Percentiles rank a stretch among this genome's conserved stretches.
Evolutionary conservation across 1,284 basidiomycete species (phyloP).

Genomic region (Trametes hirsuta): DNA sequence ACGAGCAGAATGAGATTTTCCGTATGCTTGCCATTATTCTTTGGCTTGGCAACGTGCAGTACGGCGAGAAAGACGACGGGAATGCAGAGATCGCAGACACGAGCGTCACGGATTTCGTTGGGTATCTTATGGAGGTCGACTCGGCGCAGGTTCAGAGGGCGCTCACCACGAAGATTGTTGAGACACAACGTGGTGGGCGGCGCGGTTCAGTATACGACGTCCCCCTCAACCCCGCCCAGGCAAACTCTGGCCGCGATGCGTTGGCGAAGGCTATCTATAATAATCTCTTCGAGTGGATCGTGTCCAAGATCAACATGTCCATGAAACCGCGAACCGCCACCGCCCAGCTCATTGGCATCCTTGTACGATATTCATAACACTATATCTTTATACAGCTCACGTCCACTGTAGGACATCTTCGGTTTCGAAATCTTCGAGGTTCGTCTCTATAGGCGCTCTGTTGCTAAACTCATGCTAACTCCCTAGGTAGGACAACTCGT

Average conservation of each 20-base stretch:
- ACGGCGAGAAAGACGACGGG: slow-evolving; percentile 87
- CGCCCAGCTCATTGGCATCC: slow-evolving; percentile 92
- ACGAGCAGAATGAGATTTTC: slow-evolving; percentile 94
- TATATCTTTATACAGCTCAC: not conserved
- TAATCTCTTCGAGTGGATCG: slow-evolving; percentile 99
- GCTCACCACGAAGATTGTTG: slow-evolving; percentile 85
- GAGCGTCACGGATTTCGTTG: slow-evolving; percentile 94
- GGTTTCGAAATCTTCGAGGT: slow-evolving; percentile 98
- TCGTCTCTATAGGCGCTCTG: slow-evolving; percentile 3
- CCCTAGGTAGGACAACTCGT: slow-evolving; percentile 84
- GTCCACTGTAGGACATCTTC: slow-evolving; percentile 81
- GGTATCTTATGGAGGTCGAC: slow-evolving; percentile 93
- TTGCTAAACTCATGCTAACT: not conserved
- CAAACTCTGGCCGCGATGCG: slow-evolving; percentile 87
- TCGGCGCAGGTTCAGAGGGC: slow-evolving; percentile 82
- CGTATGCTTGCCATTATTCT: slow-evolving; percentile 91
- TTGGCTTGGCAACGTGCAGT: slow-evolving; percentile 97
- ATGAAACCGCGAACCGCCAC: slow-evolving; percentile 85
- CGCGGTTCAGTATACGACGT: slow-evolving; percentile 97
- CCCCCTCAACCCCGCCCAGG: slow-evolving; percentile 93
- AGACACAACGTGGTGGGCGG: slow-evolving; percentile 91
- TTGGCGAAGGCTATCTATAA: slow-evolving; percentile 97
- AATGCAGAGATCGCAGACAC: slow-evolving; percentile 85
- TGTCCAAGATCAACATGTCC: slow-evolving; percentile 92
- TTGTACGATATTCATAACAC: slow-evolving; percentile 51